phyloP scores from a whole-genome alignment of 2,329 filamentous ascomycete species.

The Chrysoporthe deuterocubensis region DNA sequence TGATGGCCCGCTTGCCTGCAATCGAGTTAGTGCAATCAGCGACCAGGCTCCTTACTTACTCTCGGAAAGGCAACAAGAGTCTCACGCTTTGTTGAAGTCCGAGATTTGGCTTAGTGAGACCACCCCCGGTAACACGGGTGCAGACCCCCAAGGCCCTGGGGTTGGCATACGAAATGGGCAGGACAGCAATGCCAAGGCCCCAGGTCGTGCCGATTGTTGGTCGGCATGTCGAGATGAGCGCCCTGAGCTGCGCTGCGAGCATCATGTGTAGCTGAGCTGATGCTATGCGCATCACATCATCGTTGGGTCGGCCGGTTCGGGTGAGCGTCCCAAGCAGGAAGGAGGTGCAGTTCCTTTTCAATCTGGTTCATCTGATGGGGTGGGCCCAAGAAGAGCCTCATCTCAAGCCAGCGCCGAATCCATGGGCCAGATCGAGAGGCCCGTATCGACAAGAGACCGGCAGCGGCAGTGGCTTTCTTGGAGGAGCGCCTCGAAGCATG shows the following conservation, averaged over 20 bases:
- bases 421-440: slow-evolving; percentile 1
- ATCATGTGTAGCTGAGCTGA: slow-evolving; percentile 3
- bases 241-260: neutral
- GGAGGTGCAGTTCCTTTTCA: neutral
- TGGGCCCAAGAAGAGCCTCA: neutral
- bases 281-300: neutral
- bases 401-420: neutral
- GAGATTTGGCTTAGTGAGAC: slow-evolving; percentile 14
- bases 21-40: neutral
- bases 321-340: neutral
- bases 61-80: slow-evolving; percentile 1
- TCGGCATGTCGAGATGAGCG: neutral
- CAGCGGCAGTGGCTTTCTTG: slow-evolving; percentile 18
- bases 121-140: neutral
- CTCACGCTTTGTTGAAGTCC: slow-evolving; percentile 6
- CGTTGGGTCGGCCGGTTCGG: neutral
- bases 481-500: neutral
- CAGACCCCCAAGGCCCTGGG: slow-evolving; percentile 2
- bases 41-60: neutral
- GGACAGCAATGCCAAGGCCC: neutral
- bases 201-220: neutral
- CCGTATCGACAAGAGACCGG: slow-evolving; percentile 3
- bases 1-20: slow-evolving; percentile 9
- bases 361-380: neutral
- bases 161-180: slow-evolving; percentile 4